Evolutionary conservation across 305 asterid genomes (phyloP).

Genomic region (Fraxinus albicans): DNA sequence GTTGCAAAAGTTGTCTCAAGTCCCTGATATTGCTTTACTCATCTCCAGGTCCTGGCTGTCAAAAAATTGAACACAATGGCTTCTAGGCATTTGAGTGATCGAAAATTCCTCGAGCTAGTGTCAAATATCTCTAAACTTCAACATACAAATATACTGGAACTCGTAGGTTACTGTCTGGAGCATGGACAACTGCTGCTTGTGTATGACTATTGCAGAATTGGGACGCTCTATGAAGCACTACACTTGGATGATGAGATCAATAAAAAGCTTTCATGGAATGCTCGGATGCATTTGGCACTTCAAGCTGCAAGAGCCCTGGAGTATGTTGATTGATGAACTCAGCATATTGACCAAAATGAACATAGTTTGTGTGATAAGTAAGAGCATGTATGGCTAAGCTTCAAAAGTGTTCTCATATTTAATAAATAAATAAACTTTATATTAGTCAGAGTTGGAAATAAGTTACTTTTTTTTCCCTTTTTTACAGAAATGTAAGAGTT

Average conservation of each 20-base stretch:
- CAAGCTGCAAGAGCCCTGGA: conserved; percentile 92
- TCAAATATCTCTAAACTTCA: conserved; percentile 55
- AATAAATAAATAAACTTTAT: background rate
- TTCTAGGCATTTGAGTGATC: conserved; percentile 52
- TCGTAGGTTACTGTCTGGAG: conserved; percentile 83
- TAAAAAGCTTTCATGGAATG: conserved; percentile 77
- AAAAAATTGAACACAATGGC: conserved; percentile 68
- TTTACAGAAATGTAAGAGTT: background rate
- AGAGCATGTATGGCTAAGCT: background rate
- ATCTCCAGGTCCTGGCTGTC: conserved; percentile 70
- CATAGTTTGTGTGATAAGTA: background rate
- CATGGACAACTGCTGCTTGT: conserved; percentile 80
- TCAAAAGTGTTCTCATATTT: background rate
- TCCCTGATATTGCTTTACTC: background rate
- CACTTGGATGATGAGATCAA: conserved; percentile 65
- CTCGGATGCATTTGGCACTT: conserved; percentile 77
- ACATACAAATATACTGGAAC: conserved; percentile 64
- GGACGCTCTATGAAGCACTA: conserved; percentile 84
- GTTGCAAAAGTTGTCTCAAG: background rate
- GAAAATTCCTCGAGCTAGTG: conserved; percentile 68
- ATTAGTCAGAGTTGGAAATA: background rate
- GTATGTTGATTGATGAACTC: conserved; percentile 45
- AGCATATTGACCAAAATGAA: background rate
- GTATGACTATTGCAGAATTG: conserved; percentile 63
- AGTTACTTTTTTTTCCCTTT: background rate